A percentile compares a stretch with the other conserved stretches of the same genome.
phyloP scores from a whole-genome alignment of 1,284 basidiomycete species.

The Leccinum griseonigrum region DNA sequence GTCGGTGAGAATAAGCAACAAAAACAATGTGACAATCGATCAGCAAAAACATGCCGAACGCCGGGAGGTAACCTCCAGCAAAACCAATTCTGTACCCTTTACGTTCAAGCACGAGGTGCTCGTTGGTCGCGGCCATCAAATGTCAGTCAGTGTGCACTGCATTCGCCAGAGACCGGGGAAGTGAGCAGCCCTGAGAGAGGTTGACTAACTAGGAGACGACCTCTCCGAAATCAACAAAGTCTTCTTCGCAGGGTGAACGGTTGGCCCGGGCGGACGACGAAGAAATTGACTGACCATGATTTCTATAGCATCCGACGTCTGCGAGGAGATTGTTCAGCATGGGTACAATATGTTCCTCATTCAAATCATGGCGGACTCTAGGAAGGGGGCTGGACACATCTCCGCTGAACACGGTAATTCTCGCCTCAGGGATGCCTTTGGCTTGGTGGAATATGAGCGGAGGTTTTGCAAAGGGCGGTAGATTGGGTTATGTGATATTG shows the following conservation, averaged over 20 bases:
- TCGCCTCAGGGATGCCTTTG: conserved; percentile 2
- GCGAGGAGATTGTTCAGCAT: conserved; percentile 14
- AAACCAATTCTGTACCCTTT: conserved; percentile 8
- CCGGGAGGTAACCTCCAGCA: not conserved
- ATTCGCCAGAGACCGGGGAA: conserved; percentile 14
- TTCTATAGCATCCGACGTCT: conserved; percentile 13
- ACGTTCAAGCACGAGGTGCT: conserved; percentile 7
- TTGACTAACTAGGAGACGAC: not conserved
- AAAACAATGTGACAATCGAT: not conserved
- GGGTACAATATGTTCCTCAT: conserved; percentile 15
- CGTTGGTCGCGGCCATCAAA: conserved; percentile 7
- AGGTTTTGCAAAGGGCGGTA: conserved; percentile 3
- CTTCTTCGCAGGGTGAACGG: not conserved
- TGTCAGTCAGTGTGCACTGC: conserved; percentile 7
- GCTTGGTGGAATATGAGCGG: conserved; percentile 3
- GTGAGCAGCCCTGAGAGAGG: conserved; percentile 9
- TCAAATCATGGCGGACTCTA: conserved; percentile 17
- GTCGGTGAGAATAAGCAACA: not conserved
- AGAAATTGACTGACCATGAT: conserved; percentile 5
- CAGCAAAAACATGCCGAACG: not conserved
- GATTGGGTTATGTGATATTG: conserved; percentile 11
- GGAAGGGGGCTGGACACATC: conserved; percentile 22
- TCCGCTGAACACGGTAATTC: conserved; percentile 11
- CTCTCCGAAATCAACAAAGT: conserved; percentile 10
- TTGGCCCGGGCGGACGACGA: not conserved